Evolutionary conservation across 2,329 filamentous ascomycete species (phyloP).

Genomic region (Orbilia blumenaviensis): DNA sequence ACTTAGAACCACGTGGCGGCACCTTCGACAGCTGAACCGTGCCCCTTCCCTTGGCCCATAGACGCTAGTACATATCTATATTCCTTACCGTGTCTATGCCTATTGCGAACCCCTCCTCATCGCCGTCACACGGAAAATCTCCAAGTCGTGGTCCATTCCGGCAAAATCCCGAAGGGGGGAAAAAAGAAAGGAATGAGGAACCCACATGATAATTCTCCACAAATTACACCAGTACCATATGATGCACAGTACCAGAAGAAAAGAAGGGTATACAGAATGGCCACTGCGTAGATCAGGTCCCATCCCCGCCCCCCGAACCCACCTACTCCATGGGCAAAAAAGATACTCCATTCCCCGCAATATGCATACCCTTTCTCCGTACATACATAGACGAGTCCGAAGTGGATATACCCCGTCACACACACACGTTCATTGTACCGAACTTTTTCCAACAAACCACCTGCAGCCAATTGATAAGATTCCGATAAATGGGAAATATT

Average conservation of each 20-base stretch:
- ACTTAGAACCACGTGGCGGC: not conserved
- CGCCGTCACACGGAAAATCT: constrained; percentile 16
- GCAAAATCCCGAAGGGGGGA: constrained; percentile 14
- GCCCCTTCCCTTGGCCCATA: constrained; percentile 6
- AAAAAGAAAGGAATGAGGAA: no score
- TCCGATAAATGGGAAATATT: not conserved
- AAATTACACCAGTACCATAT: not conserved
- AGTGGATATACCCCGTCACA: not conserved
- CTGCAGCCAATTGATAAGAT: constrained; percentile 27
- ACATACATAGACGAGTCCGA: not conserved
- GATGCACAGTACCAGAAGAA: no score
- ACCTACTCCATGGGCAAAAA: no score
- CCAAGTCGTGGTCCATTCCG: not conserved
- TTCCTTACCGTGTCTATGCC: not conserved
- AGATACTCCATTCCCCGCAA: constrained; percentile 1
- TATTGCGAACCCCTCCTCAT: not conserved
- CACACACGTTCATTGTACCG: no score
- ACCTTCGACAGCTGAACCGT: constrained; percentile 11
- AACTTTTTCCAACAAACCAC: not conserved
- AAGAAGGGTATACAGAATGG: no score
- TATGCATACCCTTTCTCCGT: not conserved
- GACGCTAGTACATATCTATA: not conserved
- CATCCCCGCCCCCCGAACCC: no score
- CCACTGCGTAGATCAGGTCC: no score
- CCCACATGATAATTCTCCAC: not conserved